Percentiles rank a stretch among this genome's conserved stretches.
These are phyloP conservation scores for Suhomyces coccinellae DNA, from an alignment of 1,139 yeast genomes.

Conservation along the genomic window DNA sequence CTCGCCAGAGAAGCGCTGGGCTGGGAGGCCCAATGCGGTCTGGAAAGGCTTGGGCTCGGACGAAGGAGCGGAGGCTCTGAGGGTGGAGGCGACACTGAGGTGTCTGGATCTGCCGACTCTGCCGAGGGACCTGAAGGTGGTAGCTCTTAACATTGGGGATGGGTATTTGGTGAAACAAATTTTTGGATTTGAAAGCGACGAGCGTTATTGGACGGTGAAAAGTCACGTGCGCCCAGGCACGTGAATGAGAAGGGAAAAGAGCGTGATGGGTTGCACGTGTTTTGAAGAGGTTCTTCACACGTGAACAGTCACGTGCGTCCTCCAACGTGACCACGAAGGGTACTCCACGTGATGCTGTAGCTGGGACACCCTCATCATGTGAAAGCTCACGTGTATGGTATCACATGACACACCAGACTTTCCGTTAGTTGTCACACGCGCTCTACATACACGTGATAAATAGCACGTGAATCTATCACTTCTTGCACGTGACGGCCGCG, in stretches of 20 bases:
- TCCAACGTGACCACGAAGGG: no score
- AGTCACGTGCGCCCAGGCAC: constrained; percentile 7
- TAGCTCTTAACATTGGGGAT: constrained; percentile 25
- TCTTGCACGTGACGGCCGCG: neutral
- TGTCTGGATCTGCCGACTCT: constrained; percentile 11
- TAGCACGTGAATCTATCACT: neutral
- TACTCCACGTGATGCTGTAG: no score
- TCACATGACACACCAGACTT: no score
- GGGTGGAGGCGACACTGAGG: constrained; percentile 19
- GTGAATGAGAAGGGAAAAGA: no score
- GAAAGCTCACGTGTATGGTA: no score
- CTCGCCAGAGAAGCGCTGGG: constrained; percentile 37
- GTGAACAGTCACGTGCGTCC: no score
- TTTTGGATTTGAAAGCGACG: constrained; percentile 19
- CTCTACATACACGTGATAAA: neutral
- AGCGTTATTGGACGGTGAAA: constrained; percentile 21
- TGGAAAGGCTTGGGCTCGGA: constrained; percentile 30
- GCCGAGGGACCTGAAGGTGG: constrained; percentile 15
- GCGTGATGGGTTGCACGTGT: neutral
- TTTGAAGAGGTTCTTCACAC: neutral
- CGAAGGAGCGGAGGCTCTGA: constrained; percentile 21
- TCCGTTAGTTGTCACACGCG: no score
- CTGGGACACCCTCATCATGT: no score
- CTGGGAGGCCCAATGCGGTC: constrained; percentile 40
- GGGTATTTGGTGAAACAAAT: constrained; percentile 4